Percentiles rank a stretch among this genome's conserved stretches.
phyloP scores from a whole-genome alignment of 2,329 filamentous ascomycete species.

The Rachicladosporium sp. region DNA sequence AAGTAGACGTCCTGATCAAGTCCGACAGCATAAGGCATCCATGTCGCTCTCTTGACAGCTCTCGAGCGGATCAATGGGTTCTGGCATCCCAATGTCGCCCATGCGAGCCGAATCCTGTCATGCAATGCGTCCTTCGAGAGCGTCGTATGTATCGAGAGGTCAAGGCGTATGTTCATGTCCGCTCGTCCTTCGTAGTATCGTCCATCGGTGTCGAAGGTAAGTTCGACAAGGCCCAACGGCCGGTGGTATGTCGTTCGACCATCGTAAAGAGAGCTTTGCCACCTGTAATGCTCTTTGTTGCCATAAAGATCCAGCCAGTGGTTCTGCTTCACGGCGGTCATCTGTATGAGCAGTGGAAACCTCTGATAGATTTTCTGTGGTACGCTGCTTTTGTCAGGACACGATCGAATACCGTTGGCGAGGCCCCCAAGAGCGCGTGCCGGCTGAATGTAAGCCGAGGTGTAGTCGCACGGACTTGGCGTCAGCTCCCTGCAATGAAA shows the following conservation, averaged over 20 bases:
- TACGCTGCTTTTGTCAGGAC: too few species aligned
- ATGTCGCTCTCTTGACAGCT: conserved; percentile 8
- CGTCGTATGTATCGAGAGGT: conserved; percentile 23
- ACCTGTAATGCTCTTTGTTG: conserved; percentile 24
- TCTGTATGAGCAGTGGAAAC: too few species aligned
- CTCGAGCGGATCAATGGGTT: conserved; percentile 28
- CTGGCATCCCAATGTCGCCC: conserved; percentile 27
- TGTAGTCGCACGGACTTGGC: too few species aligned
- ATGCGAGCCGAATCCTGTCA: conserved; percentile 26
- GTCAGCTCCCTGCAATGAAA: too few species aligned
- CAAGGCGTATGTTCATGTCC: conserved; percentile 30
- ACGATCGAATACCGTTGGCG: too few species aligned
- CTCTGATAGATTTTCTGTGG: too few species aligned
- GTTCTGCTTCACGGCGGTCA: too few species aligned
- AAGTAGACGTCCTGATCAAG: conserved; percentile 20
- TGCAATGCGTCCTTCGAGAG: conserved; percentile 22
- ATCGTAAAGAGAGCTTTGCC: conserved; percentile 16
- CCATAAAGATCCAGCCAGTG: conserved; percentile 15
- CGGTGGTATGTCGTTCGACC: conserved; percentile 20
- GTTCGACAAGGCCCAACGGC: conserved; percentile 33
- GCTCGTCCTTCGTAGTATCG: conserved; percentile 32
- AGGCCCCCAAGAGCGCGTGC: too few species aligned
- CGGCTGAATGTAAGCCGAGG: too few species aligned
- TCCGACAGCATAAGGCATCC: conserved; percentile 5
- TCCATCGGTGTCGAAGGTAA: conserved; percentile 34